Evolutionary conservation across 805 yeast species (phyloP).

Genomic region (Myxozyma monticola): DNA sequence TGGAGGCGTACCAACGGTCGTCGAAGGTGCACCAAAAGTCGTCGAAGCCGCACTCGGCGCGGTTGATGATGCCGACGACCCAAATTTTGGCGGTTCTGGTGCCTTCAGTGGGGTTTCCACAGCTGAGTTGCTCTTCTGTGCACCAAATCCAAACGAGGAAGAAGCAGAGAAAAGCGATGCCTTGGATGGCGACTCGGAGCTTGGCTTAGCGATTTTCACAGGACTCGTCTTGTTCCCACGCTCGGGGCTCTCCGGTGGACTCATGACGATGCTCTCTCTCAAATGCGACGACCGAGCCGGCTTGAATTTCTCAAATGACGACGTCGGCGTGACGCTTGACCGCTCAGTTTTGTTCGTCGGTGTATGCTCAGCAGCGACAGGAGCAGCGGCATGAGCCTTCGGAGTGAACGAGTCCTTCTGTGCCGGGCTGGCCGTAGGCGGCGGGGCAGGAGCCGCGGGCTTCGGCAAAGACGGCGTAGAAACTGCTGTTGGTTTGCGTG

Average conservation of each 20-base stretch:
- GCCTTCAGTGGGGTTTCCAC: too few relatives aligned
- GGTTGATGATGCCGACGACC: too few relatives aligned
- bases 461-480: not conserved
- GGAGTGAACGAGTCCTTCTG: too few relatives aligned
- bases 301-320: slow-evolving; percentile 17
- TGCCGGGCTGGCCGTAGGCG: too few relatives aligned
- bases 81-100: not conserved
- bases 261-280: slow-evolving; percentile 24
- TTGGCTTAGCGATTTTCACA: too few relatives aligned
- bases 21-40: not conserved
- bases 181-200: too few relatives aligned
- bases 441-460: not conserved
- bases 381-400: not conserved
- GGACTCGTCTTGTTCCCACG: not conserved
- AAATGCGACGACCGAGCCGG: slow-evolving; percentile 20
- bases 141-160: too few relatives aligned
- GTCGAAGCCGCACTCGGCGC: not conserved
- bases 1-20: not conserved
- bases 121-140: too few relatives aligned
- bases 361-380: not conserved
- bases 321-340: slow-evolving; percentile 1
- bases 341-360: not conserved
- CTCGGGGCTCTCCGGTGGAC: slow-evolving; percentile 17
- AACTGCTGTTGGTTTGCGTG: not conserved
- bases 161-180: too few relatives aligned